Percentiles rank a stretch among this genome's conserved stretches.
phyloP scores from a whole-genome alignment of 1,284 basidiomycete genomes.

The Microbotryum lychnidis-dioicae region DNA sequence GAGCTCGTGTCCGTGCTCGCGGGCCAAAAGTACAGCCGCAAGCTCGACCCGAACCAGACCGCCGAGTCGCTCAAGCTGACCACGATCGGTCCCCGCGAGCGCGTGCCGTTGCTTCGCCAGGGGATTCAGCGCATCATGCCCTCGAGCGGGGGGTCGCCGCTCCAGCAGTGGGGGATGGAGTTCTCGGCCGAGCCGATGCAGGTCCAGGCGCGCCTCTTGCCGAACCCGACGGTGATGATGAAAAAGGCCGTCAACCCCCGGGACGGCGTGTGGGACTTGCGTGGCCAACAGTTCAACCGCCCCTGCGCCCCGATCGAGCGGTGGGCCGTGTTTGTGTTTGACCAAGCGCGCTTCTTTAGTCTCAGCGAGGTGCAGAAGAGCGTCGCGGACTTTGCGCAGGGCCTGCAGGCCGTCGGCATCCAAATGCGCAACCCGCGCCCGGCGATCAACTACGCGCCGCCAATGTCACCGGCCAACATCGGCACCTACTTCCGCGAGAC shows the following conservation, averaged over 20 bases:
- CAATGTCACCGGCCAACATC: neutral
- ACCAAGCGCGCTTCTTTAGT: neutral
- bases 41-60: slow-evolving; percentile 13
- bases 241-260: neutral
- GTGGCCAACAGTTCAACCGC: neutral
- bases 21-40: slow-evolving; percentile 11
- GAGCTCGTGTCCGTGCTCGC: slow-evolving; percentile 8
- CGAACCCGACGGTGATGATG: slow-evolving; percentile 6
- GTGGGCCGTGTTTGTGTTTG: slow-evolving; percentile 5
- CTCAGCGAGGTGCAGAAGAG: neutral
- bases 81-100: slow-evolving; percentile 15
- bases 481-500: neutral
- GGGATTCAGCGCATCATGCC: slow-evolving; percentile 10
- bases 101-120: neutral
- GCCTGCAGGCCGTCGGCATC: neutral
- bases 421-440: slow-evolving; percentile 2
- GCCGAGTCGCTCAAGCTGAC: slow-evolving; percentile 15
- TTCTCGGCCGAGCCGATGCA: slow-evolving; percentile 1
- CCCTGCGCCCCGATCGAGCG: neutral
- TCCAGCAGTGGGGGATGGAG: slow-evolving; percentile 7
- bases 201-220: slow-evolving; percentile 8
- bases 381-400: neutral
- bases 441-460: slow-evolving; percentile 10
- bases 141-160: neutral
- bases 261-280: slow-evolving; percentile 6